These are phyloP conservation scores for Eremothecium gossypii DNA, from an alignment of 1,139 yeast species.

Conservation along the genomic window DNA sequence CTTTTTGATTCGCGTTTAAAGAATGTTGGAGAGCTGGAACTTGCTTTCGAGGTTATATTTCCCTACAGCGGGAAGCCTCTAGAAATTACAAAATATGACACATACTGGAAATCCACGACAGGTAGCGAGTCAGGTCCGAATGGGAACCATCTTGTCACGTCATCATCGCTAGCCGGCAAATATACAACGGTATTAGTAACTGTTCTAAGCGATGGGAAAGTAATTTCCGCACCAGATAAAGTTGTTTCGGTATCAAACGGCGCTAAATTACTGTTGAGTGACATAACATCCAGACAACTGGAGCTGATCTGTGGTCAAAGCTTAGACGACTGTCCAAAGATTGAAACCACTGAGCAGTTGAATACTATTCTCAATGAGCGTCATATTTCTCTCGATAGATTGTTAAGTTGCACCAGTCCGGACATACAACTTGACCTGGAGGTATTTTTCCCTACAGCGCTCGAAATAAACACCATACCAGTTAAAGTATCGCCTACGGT, in stretches of 20 bases:
- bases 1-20: slow-evolving; percentile 73
- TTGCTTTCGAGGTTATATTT: slow-evolving; percentile 73
- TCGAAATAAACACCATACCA: slow-evolving; percentile 48
- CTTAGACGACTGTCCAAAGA: slow-evolving; percentile 30
- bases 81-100: slow-evolving; percentile 87
- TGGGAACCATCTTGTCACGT: slow-evolving; percentile 61
- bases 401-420: slow-evolving; percentile 46
- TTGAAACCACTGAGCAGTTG: slow-evolving; percentile 10
- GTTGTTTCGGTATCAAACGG: slow-evolving; percentile 54
- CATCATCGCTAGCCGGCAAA: slow-evolving; percentile 80
- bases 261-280: slow-evolving; percentile 41
- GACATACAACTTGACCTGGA: slow-evolving; percentile 67
- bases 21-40: slow-evolving; percentile 71
- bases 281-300: slow-evolving; percentile 32
- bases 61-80: slow-evolving; percentile 81
- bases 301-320: slow-evolving; percentile 27
- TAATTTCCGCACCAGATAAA: slow-evolving; percentile 62
- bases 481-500: slow-evolving; percentile 38
- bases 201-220: slow-evolving; percentile 72
- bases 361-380: slow-evolving; percentile 32
- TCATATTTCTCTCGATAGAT: slow-evolving; percentile 53
- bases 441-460: slow-evolving; percentile 69
- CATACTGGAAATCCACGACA: slow-evolving; percentile 89
- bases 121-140: slow-evolving; percentile 25
- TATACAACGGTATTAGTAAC: slow-evolving; percentile 66